These are phyloP conservation scores for Tilletia caries DNA, from an alignment of 1,284 basidiomycete genomes.

Conservation along the genomic window DNA sequence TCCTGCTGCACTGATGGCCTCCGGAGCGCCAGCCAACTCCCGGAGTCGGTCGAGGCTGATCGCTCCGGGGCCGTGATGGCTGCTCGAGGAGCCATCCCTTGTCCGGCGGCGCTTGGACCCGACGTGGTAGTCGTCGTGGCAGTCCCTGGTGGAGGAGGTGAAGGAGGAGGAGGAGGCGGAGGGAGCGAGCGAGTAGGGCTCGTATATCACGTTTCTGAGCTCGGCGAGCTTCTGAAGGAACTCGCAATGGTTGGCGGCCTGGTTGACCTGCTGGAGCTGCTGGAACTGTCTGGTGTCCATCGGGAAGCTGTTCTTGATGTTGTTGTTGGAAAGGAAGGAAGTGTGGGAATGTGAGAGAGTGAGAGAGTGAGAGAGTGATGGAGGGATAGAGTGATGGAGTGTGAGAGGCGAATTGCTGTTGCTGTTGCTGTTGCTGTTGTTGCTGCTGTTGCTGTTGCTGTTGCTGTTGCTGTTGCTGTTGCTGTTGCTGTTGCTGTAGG, in stretches of 20 bases:
- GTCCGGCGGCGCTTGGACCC: neutral
- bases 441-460: neutral
- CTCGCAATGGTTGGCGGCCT: neutral
- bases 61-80: neutral
- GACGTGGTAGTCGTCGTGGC: conserved; percentile 8
- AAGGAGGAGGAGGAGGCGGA: neutral
- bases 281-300: neutral
- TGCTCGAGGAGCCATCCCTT: neutral
- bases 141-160: conserved; percentile 4
- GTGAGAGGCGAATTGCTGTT: too few species aligned
- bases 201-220: neutral
- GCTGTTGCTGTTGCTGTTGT: neutral
- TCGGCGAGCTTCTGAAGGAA: conserved; percentile 7
- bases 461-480: too few species aligned
- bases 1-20: neutral
- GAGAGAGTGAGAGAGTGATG: too few species aligned
- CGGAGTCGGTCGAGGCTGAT: conserved; percentile 7
- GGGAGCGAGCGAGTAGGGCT: neutral
- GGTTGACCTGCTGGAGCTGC: neutral
- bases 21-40: neutral
- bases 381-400: too few species aligned
- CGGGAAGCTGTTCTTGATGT: neutral
- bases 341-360: too few species aligned
- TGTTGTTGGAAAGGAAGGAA: neutral
- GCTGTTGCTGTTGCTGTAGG: too few species aligned